phyloP scores from a whole-genome alignment of 768 basidiomycete genomes.

The Mycena leptocephala region DNA sequence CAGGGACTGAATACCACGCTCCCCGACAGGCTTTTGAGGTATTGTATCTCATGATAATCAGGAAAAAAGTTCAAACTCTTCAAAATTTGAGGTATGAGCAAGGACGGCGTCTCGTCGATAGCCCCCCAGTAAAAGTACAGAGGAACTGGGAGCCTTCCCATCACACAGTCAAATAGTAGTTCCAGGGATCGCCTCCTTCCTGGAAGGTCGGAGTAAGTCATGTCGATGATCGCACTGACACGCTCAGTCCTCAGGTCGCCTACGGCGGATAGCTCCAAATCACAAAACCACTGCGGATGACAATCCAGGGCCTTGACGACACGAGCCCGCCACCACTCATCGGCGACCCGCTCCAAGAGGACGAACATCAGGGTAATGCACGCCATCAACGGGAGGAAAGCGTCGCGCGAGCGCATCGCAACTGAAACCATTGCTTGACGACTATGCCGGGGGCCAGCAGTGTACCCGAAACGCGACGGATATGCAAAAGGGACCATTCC shows the following conservation, averaged over 20 bases:
- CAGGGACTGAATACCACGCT: background rate
- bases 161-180: background rate
- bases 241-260: conserved; percentile 2
- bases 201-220: background rate
- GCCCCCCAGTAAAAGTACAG: conserved; percentile 1
- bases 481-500: background rate
- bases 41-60: background rate
- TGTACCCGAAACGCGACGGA: background rate
- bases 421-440: background rate
- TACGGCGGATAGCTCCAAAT: conserved; percentile 4
- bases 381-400: conserved; percentile 5
- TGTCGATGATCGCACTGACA: background rate
- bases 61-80: background rate
- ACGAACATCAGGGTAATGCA: conserved; percentile 4
- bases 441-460: background rate
- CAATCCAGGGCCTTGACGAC: background rate
- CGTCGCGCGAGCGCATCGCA: background rate
- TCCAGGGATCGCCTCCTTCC: conserved; percentile 21
- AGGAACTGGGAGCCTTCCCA: background rate
- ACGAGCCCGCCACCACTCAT: background rate
- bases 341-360: background rate
- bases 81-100: background rate
- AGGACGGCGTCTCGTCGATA: background rate
- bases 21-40: background rate
- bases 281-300: background rate